Conservation (phyloP, 805 yeast genomes). For the Myxozyma vanderwaltii region DNA sequence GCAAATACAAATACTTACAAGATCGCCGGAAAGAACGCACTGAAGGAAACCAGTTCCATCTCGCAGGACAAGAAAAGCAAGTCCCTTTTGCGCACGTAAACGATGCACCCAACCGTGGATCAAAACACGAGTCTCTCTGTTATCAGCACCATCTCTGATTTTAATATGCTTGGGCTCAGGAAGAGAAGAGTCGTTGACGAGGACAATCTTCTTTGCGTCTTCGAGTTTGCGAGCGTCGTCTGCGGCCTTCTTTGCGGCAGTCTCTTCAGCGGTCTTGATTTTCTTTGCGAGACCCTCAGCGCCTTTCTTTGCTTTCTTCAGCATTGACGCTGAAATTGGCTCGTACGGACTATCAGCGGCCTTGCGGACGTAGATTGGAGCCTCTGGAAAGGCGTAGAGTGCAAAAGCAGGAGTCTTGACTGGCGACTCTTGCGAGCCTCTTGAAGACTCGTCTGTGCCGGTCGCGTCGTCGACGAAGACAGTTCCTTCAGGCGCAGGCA, state of each 20-base stretch:
- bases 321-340: slow-evolving; percentile 84
- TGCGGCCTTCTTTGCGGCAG: slow-evolving; percentile 58
- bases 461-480: slow-evolving; percentile 64
- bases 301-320: slow-evolving; percentile 96
- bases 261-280: slow-evolving; percentile 57
- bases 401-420: slow-evolving; percentile 86
- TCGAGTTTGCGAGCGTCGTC: slow-evolving; percentile 74
- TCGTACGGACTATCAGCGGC: slow-evolving; percentile 63
- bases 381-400: slow-evolving; percentile 49
- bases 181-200: slow-evolving; percentile 71
- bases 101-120: slow-evolving; percentile 97
- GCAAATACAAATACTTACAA: too few species aligned
- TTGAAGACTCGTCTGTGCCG: slow-evolving; percentile 64
- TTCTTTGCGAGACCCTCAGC: slow-evolving; percentile 88
- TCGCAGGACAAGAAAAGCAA: slow-evolving; percentile 86
- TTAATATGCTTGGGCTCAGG: slow-evolving; percentile 71
- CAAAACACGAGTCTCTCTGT: slow-evolving; percentile 68
- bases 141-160: slow-evolving; percentile 55
- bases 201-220: slow-evolving; percentile 75
- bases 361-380: slow-evolving; percentile 54
- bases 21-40: slow-evolving; percentile 83
- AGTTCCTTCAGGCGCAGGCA: slow-evolving; percentile 26
- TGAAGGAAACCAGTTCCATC: slow-evolving; percentile 94
- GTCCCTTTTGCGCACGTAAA: slow-evolving; percentile 87
- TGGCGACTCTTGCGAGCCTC: slow-evolving; percentile 49